These are phyloP conservation scores for Conticribra guillardii DNA, from an alignment of 108 stramenopile species.

Conservation along the genomic window DNA sequence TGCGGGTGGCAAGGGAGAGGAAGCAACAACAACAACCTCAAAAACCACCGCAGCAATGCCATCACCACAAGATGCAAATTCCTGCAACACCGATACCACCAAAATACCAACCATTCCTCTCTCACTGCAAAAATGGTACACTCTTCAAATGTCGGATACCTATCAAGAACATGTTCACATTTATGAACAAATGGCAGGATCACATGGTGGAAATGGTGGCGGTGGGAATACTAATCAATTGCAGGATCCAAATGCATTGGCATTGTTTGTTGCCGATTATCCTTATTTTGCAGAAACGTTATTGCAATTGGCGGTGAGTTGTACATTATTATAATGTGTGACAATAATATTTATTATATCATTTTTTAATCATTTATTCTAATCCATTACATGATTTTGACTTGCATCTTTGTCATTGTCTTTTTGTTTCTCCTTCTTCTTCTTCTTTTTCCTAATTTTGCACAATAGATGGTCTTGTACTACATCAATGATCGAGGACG, in stretches of 20 bases:
- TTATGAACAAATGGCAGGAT: conserved; percentile 40
- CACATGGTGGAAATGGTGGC: conserved; percentile 22
- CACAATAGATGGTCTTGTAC: conserved; percentile 56
- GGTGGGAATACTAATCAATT: conserved; percentile 11
- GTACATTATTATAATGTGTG: no score
- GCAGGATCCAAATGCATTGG: conserved; percentile 81
- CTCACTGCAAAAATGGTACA: conserved; percentile 58
- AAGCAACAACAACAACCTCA: background rate
- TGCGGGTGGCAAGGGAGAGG: background rate
- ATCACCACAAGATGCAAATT: background rate
- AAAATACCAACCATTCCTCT: background rate
- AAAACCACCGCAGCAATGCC: background rate
- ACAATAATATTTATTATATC: no score
- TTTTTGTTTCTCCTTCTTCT: background rate
- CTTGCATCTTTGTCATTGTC: background rate
- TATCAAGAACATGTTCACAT: conserved; percentile 50
- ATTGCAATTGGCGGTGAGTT: conserved; percentile 55
- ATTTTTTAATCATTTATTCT: no score
- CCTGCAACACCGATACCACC: conserved; percentile 5
- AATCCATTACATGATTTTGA: no score
- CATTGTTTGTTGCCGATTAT: conserved; percentile 79
- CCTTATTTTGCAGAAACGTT: conserved; percentile 73
- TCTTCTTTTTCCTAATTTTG: background rate
- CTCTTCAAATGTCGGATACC: conserved; percentile 66
- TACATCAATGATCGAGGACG: conserved; percentile 68